phyloP scores from a whole-genome alignment of 2,329 filamentous ascomycete species.

The Helminthosporium solani region DNA sequence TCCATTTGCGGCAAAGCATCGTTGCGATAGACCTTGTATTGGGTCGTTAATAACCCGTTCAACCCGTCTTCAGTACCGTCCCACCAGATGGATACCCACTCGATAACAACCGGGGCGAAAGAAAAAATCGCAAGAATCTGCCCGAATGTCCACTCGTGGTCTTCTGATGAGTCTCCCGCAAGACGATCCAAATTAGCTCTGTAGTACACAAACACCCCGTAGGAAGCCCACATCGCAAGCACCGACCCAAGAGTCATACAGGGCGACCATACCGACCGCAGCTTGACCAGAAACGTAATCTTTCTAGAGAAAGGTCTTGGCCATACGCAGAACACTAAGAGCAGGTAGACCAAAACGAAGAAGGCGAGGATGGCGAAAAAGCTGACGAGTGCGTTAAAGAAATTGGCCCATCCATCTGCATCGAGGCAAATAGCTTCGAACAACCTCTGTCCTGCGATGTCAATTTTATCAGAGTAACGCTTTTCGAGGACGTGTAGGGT shows the following conservation, averaged over 20 bases:
- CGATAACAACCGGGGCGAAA: constrained; percentile 9
- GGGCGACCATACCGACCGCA: not conserved
- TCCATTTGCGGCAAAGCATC: not conserved
- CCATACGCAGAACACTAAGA: not conserved
- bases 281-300: not conserved
- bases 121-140: constrained; percentile 10
- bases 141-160: constrained; percentile 12
- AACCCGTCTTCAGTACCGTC: constrained; percentile 6
- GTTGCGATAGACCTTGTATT: not conserved
- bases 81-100: constrained; percentile 4
- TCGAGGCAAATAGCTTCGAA: not conserved
- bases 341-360: not conserved
- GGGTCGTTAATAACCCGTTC: constrained; percentile 2
- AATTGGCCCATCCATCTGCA: not conserved
- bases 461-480: too few species aligned
- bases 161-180: constrained; percentile 6
- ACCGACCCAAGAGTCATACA: not conserved
- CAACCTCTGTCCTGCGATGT: not conserved
- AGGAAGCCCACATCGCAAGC: constrained; percentile 7
- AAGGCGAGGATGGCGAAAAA: not conserved
- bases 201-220: constrained; percentile 4
- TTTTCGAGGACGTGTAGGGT: too few species aligned
- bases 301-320: not conserved
- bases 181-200: not conserved
- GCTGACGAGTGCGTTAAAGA: not conserved